A percentile compares a stretch with the other conserved stretches of the same genome.
Conservation (phyloP, 2,329 filamentous ascomycete species). For the Aspergillus sp. region DNA sequence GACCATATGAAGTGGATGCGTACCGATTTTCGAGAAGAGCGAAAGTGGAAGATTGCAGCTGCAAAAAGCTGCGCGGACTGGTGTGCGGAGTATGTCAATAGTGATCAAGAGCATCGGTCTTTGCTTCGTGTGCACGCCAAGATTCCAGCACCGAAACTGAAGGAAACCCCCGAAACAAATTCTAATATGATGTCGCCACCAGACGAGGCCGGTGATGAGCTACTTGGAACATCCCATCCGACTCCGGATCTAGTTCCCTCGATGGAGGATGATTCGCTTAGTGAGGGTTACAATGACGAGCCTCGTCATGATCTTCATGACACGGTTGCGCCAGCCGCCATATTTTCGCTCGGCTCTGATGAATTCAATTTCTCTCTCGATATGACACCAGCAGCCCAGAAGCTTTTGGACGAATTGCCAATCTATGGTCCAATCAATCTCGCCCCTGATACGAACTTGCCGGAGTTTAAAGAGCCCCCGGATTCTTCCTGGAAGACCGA, state of each 20-base stretch:
- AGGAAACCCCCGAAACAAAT: conserved; percentile 26
- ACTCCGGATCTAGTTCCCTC: conserved; percentile 69
- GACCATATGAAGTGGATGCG: conserved; percentile 98
- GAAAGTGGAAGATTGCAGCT: conserved; percentile 85
- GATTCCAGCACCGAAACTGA: conserved; percentile 27
- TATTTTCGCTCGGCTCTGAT: conserved; percentile 79
- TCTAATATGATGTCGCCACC: conserved; percentile 30
- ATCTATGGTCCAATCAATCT: conserved; percentile 66
- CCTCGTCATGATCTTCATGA: conserved; percentile 44
- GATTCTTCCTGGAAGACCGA: conserved; percentile 73
- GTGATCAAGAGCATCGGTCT: conserved; percentile 62
- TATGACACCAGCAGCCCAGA: conserved; percentile 71
- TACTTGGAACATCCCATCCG: conserved; percentile 44
- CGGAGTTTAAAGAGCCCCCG: conserved; percentile 60
- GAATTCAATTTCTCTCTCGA: conserved; percentile 78
- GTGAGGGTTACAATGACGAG: conserved; percentile 48
- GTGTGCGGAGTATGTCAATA: conserved; percentile 78
- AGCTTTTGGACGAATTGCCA: conserved; percentile 76
- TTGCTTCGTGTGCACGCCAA: conserved; percentile 64
- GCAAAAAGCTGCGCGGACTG: conserved; percentile 78
- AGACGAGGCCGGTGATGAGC: conserved; percentile 35
- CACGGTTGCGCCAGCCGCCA: conserved; percentile 65
- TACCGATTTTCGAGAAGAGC: conserved; percentile 89
- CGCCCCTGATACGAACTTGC: conserved; percentile 58
- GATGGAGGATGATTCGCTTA: conserved; percentile 58